Evolutionary conservation across 2,329 filamentous ascomycete genomes (phyloP).

Genomic region (Davidsoniella virescens): DNA sequence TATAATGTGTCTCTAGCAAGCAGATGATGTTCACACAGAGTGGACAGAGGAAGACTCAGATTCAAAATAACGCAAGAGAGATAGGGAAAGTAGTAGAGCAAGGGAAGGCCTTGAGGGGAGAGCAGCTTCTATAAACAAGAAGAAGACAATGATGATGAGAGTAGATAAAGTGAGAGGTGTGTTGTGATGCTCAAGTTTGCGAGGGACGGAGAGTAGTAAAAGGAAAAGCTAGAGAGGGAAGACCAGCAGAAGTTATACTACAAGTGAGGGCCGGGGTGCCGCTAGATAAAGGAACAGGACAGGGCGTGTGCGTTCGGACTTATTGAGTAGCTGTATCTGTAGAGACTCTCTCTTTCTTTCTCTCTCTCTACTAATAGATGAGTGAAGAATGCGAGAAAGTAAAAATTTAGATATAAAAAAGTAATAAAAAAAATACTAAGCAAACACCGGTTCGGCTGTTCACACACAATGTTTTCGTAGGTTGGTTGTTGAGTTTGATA

Average conservation of each 20-base stretch:
- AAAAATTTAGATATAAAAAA: background rate
- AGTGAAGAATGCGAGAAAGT: background rate
- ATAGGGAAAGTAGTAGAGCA: constrained; percentile 11
- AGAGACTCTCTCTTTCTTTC: background rate
- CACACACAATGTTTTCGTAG: constrained; percentile 2
- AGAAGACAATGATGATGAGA: background rate
- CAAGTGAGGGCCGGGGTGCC: background rate
- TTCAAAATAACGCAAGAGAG: constrained; percentile 1
- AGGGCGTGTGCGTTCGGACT: background rate
- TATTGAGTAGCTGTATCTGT: background rate
- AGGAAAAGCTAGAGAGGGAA: background rate
- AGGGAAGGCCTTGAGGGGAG: constrained; percentile 14
- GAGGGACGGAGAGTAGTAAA: background rate
- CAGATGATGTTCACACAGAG: background rate
- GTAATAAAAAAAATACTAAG: background rate
- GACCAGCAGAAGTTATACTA: background rate
- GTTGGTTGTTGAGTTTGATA: too few relatives aligned
- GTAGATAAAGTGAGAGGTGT: background rate
- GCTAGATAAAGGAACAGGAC: background rate
- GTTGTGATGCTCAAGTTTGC: background rate
- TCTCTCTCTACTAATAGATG: background rate
- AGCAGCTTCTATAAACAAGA: constrained; percentile 2
- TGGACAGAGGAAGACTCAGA: background rate
- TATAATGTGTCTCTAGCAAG: too few relatives aligned
- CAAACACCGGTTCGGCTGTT: constrained; percentile 8